These are phyloP conservation scores for Eucalyptus cloeziana DNA, from an alignment of 345 rosid genomes.

Conservation along the genomic window DNA sequence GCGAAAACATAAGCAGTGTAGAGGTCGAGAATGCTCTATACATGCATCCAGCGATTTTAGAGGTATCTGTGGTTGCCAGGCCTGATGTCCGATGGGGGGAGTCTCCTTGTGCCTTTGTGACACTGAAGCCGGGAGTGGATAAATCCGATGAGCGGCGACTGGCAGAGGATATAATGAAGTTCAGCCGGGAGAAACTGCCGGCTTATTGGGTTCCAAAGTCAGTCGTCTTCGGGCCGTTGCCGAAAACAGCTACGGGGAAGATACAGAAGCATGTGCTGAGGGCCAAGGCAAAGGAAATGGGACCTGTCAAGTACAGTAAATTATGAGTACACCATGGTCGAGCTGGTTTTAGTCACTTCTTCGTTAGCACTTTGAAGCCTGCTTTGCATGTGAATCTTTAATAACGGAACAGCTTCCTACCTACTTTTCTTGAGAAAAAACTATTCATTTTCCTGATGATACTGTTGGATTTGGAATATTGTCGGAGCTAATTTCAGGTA, in stretches of 20 bases:
- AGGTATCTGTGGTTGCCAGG: conserved; percentile 85
- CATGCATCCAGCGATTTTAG: conserved; percentile 64
- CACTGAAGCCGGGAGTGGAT: conserved; percentile 43
- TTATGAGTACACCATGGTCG: conserved; percentile 4
- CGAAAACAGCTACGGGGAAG: conserved; percentile 90
- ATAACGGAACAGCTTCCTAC: not conserved
- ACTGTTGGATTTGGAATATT: not conserved
- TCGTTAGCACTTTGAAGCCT: not conserved
- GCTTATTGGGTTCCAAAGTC: conserved; percentile 87
- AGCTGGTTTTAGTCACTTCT: not conserved
- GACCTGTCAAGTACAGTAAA: conserved; percentile 52
- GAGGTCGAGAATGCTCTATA: conserved; percentile 70
- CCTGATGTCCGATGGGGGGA: conserved; percentile 85
- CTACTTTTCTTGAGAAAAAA: not conserved
- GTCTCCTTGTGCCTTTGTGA: conserved; percentile 81
- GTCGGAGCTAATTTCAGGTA: not conserved
- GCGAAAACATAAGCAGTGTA: conserved; percentile 87
- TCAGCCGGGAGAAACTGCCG: conserved; percentile 60
- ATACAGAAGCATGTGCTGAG: conserved; percentile 80
- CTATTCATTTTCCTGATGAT: not conserved
- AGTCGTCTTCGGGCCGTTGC: conserved; percentile 68
- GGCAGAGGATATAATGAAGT: conserved; percentile 58
- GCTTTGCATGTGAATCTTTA: not conserved
- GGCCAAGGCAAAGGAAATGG: conserved; percentile 68
- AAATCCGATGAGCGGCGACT: conserved; percentile 17